Evolutionary conservation across 2,329 filamentous ascomycete genomes (phyloP).

Genomic region (Sodiomyces alkalinus): DNA sequence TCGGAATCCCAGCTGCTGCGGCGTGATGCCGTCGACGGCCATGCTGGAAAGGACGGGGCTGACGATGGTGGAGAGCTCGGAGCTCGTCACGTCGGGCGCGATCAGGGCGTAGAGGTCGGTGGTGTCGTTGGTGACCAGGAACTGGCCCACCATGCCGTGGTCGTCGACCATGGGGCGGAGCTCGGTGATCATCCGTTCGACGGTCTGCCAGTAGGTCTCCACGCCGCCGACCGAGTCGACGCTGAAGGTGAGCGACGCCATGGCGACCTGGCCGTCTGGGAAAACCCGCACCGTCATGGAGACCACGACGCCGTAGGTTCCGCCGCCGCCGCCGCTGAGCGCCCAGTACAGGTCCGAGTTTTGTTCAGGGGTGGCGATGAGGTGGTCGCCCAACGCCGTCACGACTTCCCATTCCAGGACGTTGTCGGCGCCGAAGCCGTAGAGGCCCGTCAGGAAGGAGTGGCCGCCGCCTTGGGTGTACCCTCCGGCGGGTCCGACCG

Average conservation of each 20-base stretch:
- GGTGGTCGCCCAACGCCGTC: slow-evolving; percentile 29
- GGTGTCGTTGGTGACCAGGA: slow-evolving; percentile 9
- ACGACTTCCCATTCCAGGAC: slow-evolving; percentile 40
- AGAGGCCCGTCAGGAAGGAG: slow-evolving; percentile 32
- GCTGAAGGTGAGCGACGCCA: slow-evolving; percentile 22
- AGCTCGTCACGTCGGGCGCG: no score
- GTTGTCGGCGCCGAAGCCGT: slow-evolving; percentile 45
- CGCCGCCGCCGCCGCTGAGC: slow-evolving; percentile 41
- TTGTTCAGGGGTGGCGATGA: slow-evolving; percentile 28
- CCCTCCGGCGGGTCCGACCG: slow-evolving; percentile 43
- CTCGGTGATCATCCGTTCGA: slow-evolving; percentile 4
- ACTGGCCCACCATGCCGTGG: background rate
- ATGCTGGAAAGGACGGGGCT: slow-evolving; percentile 8
- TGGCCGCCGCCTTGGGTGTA: slow-evolving; percentile 48
- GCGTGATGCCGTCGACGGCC: slow-evolving; percentile 7
- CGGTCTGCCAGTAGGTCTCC: no score
- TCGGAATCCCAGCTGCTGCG: no score
- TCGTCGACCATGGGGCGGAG: slow-evolving; percentile 30
- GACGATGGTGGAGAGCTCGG: slow-evolving; percentile 6
- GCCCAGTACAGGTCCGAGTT: slow-evolving; percentile 51
- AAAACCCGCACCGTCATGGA: slow-evolving; percentile 39
- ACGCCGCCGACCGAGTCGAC: no score
- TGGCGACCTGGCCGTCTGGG: slow-evolving; percentile 23
- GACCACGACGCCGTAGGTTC: slow-evolving; percentile 41
- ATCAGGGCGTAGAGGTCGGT: slow-evolving; percentile 9